Evolutionary conservation across 192 early-diverging fungal genomes (phyloP).

Genomic region (Coemansia sp.): DNA sequence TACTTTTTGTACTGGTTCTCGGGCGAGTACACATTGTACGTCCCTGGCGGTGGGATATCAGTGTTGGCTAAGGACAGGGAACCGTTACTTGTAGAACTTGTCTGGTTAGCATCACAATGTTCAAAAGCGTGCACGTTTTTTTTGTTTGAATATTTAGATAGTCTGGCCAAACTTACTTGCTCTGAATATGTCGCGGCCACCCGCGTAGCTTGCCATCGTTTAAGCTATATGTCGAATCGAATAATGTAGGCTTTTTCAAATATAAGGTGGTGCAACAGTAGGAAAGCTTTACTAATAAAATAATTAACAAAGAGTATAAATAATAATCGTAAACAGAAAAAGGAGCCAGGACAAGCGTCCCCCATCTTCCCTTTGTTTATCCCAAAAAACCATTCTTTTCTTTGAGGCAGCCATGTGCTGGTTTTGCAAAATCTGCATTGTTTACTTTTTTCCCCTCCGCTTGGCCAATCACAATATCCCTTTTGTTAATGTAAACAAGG

Average conservation of each 20-base stretch:
- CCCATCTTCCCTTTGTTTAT: neutral
- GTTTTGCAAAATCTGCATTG: neutral
- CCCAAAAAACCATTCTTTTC: neutral
- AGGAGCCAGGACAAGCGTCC: neutral
- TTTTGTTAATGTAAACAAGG: slow-evolving; percentile 2
- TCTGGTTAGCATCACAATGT: neutral
- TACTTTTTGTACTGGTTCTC: slow-evolving; percentile 47
- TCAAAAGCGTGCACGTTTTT: neutral
- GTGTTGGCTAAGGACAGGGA: slow-evolving; percentile 29
- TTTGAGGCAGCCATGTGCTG: neutral
- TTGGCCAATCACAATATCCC: neutral
- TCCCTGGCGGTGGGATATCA: slow-evolving; percentile 45
- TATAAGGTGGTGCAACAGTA: neutral
- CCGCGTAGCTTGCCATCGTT: slow-evolving; percentile 40
- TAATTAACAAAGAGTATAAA: slow-evolving; percentile 1
- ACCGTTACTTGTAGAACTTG: neutral
- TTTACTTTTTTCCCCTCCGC: neutral
- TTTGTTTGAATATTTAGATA: neutral
- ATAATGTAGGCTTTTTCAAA: neutral
- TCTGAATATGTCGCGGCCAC: slow-evolving; percentile 43
- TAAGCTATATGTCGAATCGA: neutral
- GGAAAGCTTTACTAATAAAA: neutral
- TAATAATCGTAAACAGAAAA: slow-evolving; percentile 6
- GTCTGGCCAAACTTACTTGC: slow-evolving; percentile 26
- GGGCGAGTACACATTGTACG: slow-evolving; percentile 40